Conservation (phyloP, 2,329 filamentous ascomycete species). For the Aspergillus sp. region DNA sequence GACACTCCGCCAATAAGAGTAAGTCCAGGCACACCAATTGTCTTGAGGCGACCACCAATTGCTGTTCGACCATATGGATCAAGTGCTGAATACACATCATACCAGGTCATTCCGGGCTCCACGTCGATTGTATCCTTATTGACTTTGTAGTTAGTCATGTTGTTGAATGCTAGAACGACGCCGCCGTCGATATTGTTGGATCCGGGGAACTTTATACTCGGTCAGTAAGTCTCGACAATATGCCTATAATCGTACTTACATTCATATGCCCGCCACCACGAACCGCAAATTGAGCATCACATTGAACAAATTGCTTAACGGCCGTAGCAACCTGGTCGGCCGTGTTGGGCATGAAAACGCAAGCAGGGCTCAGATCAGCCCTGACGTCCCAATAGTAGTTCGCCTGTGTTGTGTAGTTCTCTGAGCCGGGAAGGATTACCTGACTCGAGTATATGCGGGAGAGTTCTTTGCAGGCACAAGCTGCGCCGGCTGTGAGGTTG, state of each 20-base stretch:
- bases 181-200: too few species aligned
- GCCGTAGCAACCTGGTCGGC: slow-evolving; percentile 19
- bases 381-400: too few species aligned
- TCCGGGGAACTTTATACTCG: too few species aligned
- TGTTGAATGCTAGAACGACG: too few species aligned
- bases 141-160: too few species aligned
- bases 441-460: too few species aligned
- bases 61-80: neutral
- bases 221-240: too few species aligned
- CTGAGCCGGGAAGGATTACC: too few species aligned
- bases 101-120: neutral
- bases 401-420: too few species aligned
- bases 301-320: slow-evolving; percentile 13
- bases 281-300: slow-evolving; percentile 25
- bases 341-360: slow-evolving; percentile 28
- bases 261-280: slow-evolving; percentile 30
- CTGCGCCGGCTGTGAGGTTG: too few species aligned
- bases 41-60: neutral
- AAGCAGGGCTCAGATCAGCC: slow-evolving; percentile 13
- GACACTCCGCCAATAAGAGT: neutral
- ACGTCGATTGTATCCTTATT: neutral
- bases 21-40: neutral
- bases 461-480: too few species aligned
- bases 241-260: too few species aligned
- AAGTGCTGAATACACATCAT: neutral